phyloP scores from a whole-genome alignment of 2,329 filamentous ascomycete species.

The Hymenoscyphus occultus region DNA sequence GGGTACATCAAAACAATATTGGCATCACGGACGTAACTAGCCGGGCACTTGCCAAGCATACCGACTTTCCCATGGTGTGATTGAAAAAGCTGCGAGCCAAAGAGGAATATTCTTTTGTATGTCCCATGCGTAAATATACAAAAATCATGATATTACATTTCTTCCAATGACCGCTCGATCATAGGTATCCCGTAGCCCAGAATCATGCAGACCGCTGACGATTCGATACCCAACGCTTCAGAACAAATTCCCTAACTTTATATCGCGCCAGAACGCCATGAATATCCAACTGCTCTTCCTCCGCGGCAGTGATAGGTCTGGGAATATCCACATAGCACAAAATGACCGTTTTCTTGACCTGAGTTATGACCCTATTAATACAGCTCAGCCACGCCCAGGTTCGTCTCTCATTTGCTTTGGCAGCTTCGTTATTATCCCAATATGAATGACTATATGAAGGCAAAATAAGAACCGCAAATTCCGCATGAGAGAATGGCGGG shows the following conservation, averaged over 20 bases:
- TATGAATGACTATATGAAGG: conserved; percentile 74
- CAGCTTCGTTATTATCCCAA: conserved; percentile 58
- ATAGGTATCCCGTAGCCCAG: neutral
- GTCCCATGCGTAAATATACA: neutral
- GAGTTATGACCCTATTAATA: conserved; percentile 82
- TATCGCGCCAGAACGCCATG: conserved; percentile 65
- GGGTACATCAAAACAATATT: neutral
- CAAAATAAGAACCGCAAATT: conserved; percentile 83
- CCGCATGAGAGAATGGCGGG: conserved; percentile 90
- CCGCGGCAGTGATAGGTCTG: conserved; percentile 52
- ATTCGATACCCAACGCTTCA: conserved; percentile 83
- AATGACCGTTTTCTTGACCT: conserved; percentile 87
- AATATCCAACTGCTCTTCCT: conserved; percentile 52
- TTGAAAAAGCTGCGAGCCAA: neutral
- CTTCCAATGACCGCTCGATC: neutral
- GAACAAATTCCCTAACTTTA: conserved; percentile 73
- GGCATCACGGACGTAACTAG: neutral
- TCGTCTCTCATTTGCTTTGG: conserved; percentile 48
- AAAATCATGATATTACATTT: conserved; percentile 3
- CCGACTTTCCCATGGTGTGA: neutral
- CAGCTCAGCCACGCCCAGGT: conserved; percentile 85
- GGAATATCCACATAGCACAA: conserved; percentile 91
- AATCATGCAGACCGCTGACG: conserved; percentile 40
- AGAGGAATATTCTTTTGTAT: neutral
- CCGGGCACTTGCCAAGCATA: conserved; percentile 1